A percentile compares a stretch with the other conserved stretches of the same genome.
Conservation (phyloP, 2,329 filamentous ascomycete species). For the Eutypella sp. region DNA sequence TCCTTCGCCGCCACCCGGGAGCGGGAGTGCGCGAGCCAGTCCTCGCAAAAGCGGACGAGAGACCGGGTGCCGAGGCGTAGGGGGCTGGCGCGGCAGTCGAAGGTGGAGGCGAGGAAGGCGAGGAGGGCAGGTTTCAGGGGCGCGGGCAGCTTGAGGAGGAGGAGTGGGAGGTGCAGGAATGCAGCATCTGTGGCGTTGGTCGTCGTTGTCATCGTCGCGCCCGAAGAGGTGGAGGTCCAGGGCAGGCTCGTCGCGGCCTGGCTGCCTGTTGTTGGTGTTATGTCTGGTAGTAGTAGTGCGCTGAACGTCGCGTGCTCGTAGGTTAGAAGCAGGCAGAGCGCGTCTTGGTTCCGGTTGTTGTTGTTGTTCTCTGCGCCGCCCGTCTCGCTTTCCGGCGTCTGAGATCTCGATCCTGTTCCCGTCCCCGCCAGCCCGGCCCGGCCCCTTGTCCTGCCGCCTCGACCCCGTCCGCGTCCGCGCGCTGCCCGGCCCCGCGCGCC, state of each 20-base stretch:
- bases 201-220: background rate
- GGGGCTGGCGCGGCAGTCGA: conserved; percentile 52
- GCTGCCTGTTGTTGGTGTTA: conserved; percentile 5
- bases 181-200: background rate
- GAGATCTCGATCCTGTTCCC: background rate
- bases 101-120: conserved; percentile 48
- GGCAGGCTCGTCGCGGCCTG: conserved; percentile 1
- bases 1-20: conserved; percentile 36
- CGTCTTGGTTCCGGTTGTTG: background rate
- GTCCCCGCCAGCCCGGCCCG: conserved; percentile 1
- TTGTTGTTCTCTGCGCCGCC: background rate
- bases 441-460: background rate
- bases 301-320: conserved; percentile 50
- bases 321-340: conserved; percentile 42
- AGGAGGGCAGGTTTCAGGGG: conserved; percentile 43
- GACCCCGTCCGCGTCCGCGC: background rate
- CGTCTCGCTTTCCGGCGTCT: background rate
- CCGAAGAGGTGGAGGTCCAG: conserved; percentile 16
- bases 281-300: conserved; percentile 44
- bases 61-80: conserved; percentile 46
- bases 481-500: conserved; percentile 3
- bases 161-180: conserved; percentile 46
- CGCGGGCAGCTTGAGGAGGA: conserved; percentile 52
- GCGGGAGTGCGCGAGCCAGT: conserved; percentile 41
- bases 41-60: conserved; percentile 45